These are phyloP conservation scores for Aspergillus sparsus DNA, from an alignment of 495 filamentous ascomycete genomes.

Conservation along the genomic window DNA sequence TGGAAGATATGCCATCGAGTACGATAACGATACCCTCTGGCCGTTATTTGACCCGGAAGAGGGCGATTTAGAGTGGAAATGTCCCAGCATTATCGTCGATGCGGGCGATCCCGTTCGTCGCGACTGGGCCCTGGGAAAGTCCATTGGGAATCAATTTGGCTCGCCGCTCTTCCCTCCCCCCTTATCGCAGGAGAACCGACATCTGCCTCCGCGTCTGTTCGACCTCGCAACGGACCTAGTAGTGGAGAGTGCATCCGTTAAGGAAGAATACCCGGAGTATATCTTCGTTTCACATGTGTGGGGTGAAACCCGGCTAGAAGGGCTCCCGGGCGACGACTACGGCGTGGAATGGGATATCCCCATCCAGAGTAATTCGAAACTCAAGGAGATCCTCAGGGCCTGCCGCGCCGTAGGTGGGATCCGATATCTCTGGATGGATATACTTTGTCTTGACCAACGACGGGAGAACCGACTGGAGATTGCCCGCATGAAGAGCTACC, in stretches of 20 bases:
- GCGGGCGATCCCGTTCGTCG: background rate
- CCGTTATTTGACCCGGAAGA: background rate
- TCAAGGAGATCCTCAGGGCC: background rate
- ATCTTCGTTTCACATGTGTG: background rate
- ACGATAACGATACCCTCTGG: background rate
- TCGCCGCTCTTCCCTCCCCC: background rate
- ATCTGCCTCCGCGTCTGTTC: background rate
- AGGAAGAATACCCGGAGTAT: background rate
- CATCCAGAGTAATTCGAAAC: background rate
- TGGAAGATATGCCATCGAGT: background rate
- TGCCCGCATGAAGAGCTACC: background rate
- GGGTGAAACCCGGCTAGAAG: background rate
- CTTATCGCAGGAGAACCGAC: background rate
- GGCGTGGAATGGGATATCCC: conserved; percentile 1
- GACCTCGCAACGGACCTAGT: background rate
- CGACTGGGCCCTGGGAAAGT: background rate
- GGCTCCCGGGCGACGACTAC: background rate
- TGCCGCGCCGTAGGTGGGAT: background rate
- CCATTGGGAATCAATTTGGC: background rate
- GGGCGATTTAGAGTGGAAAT: background rate
- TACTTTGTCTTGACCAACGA: conserved; percentile 5
- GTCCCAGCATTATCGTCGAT: background rate
- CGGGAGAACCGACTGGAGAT: background rate
- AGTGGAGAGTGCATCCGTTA: background rate
- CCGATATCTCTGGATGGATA: conserved; percentile 11